These are phyloP conservation scores for Coelastrella sp. DNA, from an alignment of 139 green algal species.

Conservation along the genomic window DNA sequence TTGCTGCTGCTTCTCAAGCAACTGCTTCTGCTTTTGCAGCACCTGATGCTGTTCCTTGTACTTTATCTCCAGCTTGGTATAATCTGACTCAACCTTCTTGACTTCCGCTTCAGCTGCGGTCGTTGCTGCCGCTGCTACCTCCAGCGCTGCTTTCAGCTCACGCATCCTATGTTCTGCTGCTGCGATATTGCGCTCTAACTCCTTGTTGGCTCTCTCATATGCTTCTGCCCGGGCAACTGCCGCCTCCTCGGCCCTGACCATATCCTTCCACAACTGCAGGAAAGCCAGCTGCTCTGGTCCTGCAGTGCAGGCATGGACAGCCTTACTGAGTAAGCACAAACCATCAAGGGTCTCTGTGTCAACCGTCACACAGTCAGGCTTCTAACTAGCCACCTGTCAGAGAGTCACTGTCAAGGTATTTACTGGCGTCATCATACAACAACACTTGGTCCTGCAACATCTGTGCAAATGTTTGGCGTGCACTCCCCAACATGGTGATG, in stretches of 20 bases:
- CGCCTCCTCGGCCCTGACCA: not conserved
- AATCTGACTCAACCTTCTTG: not conserved
- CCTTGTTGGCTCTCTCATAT: not conserved
- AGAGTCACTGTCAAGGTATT: no score
- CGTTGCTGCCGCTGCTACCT: not conserved
- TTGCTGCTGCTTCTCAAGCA: constrained; percentile 41
- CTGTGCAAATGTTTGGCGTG: no score
- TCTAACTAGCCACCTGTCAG: no score
- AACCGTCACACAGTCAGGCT: not conserved
- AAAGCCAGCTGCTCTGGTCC: constrained; percentile 33
- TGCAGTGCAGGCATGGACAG: no score
- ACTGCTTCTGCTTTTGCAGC: constrained; percentile 16
- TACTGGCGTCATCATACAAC: no score
- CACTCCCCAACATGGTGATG: no score
- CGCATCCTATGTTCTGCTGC: not conserved
- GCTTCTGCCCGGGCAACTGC: not conserved
- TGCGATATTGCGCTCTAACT: not conserved
- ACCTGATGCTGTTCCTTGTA: constrained; percentile 12
- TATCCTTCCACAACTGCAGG: constrained; percentile 26
- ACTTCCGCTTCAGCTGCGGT: not conserved
- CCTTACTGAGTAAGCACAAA: not conserved
- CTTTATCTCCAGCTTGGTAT: not conserved
- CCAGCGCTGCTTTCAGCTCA: not conserved
- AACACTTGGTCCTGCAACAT: no score
- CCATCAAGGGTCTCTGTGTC: no score